Evolutionary conservation across 345 rosid species (phyloP), one percentile per base, ranked within the genome.

Genomic region (Eucalyptus cladocalyx): DNA sequence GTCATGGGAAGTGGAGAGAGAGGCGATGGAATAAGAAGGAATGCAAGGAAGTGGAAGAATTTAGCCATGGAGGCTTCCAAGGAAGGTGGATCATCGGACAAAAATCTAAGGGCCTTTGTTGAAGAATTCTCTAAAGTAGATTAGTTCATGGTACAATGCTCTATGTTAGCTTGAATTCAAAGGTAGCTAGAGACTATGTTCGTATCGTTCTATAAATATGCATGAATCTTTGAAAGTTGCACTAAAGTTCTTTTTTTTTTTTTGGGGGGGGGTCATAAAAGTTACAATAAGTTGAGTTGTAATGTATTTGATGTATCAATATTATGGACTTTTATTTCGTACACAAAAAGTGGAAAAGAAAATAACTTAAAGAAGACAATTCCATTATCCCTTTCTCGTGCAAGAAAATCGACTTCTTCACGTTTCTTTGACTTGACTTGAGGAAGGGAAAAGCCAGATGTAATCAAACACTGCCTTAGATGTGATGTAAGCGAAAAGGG

Each of bases 1-100:
- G 92, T 91, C 54, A 90, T 92, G 95, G 93, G 88, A 67, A 58
- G 85, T 32, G 91, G 89, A 21, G 92, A 89, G 26, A 47, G 67
- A 58, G 91, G 92, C 7, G 62, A 89, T 6, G 91, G 87, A 30
- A 53, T 92, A n/a, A 91, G 91, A 67, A 56, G 14, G 54, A 90
- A 91, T 80, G 91, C 92, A 8, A 54, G n/a, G 34, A 91, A 92
- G 72, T 93, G 93, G 94, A 93, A 86, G 91, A 89, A 85, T 21
- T 87, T 89, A 72, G 93, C 93, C 18, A 67, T 48, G 88, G 87
- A 91, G 62, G 92, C 93, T 21, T 62, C 37, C 2, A 87, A 6
- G 43, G 91, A 90, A 11, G 93, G 90, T 32, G 93, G 93, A 14
- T 87, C 91, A 7, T 91, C 92, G 0, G 65, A 91, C 24, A 60